Evolutionary conservation across 768 basidiomycete genomes (phyloP).

Genomic region (Cystofilobasidium macerans): DNA sequence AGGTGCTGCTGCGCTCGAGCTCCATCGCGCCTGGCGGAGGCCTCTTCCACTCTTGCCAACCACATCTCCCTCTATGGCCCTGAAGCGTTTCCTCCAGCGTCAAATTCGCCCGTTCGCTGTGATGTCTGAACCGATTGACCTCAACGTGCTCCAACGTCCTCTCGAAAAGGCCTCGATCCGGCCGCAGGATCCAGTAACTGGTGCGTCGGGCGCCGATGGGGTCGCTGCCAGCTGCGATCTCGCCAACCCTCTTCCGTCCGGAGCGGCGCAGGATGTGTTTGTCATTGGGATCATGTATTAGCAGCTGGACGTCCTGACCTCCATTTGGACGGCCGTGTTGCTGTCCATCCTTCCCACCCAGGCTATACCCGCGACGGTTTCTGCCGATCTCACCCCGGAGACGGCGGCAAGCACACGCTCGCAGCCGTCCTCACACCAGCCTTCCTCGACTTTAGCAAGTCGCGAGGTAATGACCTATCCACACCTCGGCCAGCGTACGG

Average conservation of each 20-base stretch:
- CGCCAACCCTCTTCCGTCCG: not conserved
- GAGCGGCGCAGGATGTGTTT: no score
- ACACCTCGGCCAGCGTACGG: conserved; percentile 20
- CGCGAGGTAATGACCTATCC: conserved; percentile 13
- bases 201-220: not conserved
- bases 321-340: not conserved
- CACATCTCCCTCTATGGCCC: conserved; percentile 40
- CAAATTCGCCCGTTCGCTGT: conserved; percentile 4
- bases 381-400: conserved; percentile 16
- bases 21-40: no score
- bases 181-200: conserved; percentile 12
- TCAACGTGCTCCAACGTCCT: not conserved
- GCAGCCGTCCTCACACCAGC: conserved; percentile 9
- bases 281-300: no score
- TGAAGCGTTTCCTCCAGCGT: not conserved
- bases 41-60: conserved; percentile 27
- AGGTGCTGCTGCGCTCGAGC: not conserved
- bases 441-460: conserved; percentile 23
- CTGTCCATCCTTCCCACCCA: no score
- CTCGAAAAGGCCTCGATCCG: conserved; percentile 7
- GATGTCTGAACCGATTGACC: conserved; percentile 13
- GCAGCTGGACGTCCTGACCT: no score
- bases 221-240: not conserved
- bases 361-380: conserved; percentile 9
- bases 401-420: conserved; percentile 15